A percentile compares a stretch with the other conserved stretches of the same genome.
Evolutionary conservation across 1,284 basidiomycete species (phyloP).

Genomic region (Boletus holoroseus): DNA sequence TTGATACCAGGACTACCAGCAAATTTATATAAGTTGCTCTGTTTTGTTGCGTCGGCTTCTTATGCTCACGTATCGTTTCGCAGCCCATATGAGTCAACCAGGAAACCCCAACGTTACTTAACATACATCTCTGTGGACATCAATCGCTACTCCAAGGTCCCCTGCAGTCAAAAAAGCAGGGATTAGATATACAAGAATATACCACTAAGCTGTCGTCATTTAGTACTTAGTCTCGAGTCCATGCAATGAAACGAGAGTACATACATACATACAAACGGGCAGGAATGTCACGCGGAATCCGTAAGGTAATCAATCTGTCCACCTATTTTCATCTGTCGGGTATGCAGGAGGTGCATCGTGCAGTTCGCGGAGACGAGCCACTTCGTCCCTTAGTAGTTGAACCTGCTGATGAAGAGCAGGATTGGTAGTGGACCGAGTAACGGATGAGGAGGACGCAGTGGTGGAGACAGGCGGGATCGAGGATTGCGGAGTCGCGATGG

Average conservation of each 20-base stretch:
- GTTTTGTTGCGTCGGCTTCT: neutral
- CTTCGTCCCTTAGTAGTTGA: conserved; percentile 11
- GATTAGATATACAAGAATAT: neutral
- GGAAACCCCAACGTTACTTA: neutral
- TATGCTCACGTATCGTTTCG: neutral
- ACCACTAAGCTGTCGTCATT: neutral
- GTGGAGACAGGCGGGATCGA: neutral
- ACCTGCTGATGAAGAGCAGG: conserved; percentile 2
- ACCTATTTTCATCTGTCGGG: neutral
- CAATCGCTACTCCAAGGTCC: no score
- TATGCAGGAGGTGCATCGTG: conserved; percentile 7
- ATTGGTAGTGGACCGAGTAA: neutral
- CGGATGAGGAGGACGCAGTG: neutral
- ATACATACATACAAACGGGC: no score
- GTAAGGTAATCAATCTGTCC: no score
- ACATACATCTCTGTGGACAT: neutral
- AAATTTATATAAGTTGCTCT: neutral
- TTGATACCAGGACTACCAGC: no score
- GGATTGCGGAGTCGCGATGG: neutral
- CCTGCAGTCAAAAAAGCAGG: no score
- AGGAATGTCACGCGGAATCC: no score
- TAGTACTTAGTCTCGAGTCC: neutral
- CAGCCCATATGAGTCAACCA: no score
- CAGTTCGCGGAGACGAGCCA: conserved; percentile 8
- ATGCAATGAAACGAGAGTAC: neutral